Percentiles rank a stretch among this genome's conserved stretches.
Evolutionary conservation across 768 basidiomycete genomes (phyloP).

Genomic region (Nevesoporus exiguus): DNA sequence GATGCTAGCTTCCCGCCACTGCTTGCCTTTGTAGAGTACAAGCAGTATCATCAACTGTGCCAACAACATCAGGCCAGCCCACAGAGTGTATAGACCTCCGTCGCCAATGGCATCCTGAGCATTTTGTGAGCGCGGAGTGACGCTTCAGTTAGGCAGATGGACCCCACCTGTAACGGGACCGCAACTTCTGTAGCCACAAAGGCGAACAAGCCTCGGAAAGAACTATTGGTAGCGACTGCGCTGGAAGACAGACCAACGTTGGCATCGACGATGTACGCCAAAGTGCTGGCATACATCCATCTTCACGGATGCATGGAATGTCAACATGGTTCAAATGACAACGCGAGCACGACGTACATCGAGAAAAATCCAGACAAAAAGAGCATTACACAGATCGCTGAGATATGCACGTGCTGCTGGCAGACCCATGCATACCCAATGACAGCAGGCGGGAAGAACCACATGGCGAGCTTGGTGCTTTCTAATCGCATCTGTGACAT

Average conservation of each 20-base stretch:
- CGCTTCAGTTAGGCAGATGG: not conserved
- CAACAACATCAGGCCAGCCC: constrained; percentile 53
- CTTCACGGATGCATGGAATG: constrained; percentile 24
- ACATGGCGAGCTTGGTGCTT: constrained; percentile 58
- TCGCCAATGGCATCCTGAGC: constrained; percentile 68
- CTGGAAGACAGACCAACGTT: constrained; percentile 79
- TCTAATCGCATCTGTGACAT: constrained; percentile 63
- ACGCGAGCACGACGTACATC: constrained; percentile 46
- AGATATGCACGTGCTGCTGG: constrained; percentile 58
- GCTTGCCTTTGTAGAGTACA: constrained; percentile 56
- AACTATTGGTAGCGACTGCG: constrained; percentile 73
- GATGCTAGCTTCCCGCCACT: constrained; percentile 57
- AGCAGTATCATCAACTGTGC: constrained; percentile 55
- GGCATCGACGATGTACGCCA: constrained; percentile 87
- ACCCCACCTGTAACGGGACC: constrained; percentile 57
- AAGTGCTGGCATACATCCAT: constrained; percentile 63
- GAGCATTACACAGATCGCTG: constrained; percentile 68
- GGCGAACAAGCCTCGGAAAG: constrained; percentile 65
- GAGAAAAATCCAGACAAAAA: constrained; percentile 73
- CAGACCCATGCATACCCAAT: constrained; percentile 78
- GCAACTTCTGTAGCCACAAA: constrained; percentile 73
- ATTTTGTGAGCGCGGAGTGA: not conserved
- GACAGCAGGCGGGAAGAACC: constrained; percentile 51
- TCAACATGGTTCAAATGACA: not conserved
- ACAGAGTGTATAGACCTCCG: constrained; percentile 75